These are phyloP conservation scores for Globisporangium middletonii DNA, from an alignment of 352 stramenopile genomes.

Conservation along the genomic window DNA sequence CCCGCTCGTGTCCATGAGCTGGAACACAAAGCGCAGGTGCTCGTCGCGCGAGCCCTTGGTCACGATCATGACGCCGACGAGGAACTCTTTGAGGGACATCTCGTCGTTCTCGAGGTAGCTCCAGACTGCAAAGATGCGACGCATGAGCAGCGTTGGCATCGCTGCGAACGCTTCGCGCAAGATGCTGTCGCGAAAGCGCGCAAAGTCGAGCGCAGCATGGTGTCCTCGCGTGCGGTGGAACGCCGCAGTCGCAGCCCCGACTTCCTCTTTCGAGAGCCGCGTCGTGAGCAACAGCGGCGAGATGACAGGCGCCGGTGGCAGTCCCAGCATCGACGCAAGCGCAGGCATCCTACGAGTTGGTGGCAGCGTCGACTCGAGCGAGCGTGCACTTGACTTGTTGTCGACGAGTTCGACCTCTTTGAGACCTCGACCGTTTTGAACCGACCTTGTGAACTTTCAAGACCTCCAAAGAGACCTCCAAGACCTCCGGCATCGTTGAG, in stretches of 20 bases:
- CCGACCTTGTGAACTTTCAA: too few relatives aligned
- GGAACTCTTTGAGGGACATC: slow-evolving; percentile 30
- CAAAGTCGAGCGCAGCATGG: slow-evolving; percentile 18
- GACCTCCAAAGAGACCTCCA: too few relatives aligned
- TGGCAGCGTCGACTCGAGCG: too few relatives aligned
- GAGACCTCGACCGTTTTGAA: too few relatives aligned
- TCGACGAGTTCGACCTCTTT: too few relatives aligned
- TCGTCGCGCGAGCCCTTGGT: slow-evolving; percentile 35
- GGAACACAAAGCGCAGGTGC: slow-evolving; percentile 35
- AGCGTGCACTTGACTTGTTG: too few relatives aligned
- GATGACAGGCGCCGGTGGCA: slow-evolving; percentile 17
- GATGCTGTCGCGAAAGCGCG: slow-evolving; percentile 30
- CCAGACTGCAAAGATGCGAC: slow-evolving; percentile 34
- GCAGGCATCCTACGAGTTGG: too few relatives aligned
- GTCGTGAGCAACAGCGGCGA: slow-evolving; percentile 15
- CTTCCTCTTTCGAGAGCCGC: slow-evolving; percentile 22
- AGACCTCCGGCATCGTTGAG: too few relatives aligned
- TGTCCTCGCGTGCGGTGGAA: slow-evolving; percentile 45
- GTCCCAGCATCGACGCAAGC: slow-evolving; percentile 3
- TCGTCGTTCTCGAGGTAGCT: slow-evolving; percentile 16
- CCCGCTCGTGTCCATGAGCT: slow-evolving; percentile 21
- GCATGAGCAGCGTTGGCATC: slow-evolving; percentile 25
- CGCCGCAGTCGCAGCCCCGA: slow-evolving; percentile 15
- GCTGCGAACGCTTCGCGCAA: slow-evolving; percentile 25
- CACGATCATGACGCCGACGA: slow-evolving; percentile 21